Base-by-base conservation (phyloP, 768 basidiomycete genomes). In the Kwoniella dejecticola region DNA sequence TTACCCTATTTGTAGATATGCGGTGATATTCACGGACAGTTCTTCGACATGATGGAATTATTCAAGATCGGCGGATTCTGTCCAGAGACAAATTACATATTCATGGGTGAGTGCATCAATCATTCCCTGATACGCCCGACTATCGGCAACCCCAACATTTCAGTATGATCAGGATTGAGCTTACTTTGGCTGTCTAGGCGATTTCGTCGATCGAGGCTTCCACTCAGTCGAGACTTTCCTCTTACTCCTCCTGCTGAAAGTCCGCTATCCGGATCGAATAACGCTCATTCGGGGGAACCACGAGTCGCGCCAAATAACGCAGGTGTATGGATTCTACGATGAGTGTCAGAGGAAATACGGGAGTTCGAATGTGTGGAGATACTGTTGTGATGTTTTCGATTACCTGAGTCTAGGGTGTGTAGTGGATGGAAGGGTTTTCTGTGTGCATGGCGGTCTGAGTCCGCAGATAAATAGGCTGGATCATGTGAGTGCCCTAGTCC, bases 371-470 rank as follows among this genome's bases (percentile, higher is more conserved):
- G 95, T 98, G 57, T 97, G 95, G 94, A 81, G 95, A 66, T 96
- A 92, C 86, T 97, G 94, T 79, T 97, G 93, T 77, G 94, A 98
- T 74, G 93, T 98, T 8, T 99, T 99, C 70, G 95, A 98, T 78
- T 97, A 96, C 79, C 85, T 98, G 47, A 90, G 91, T 27, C 82
- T 98, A 40, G 92, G 89, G 12, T 95, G 95, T 17, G 87, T 98
- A 68, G 92, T 98, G n/a, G 95, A 98, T 77, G 95, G 93, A 6
- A 83, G 90, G 60, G 94, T 97, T 60, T 94, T 98, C 75, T 97
- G 95, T 79, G 93, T 98, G 48, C 95, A 98, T 80, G 95, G 95
- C 0, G 95, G 94, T 8, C 81, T 98, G 71, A 95, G 91, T 79
- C 94, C 95, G 10, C 89, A 88, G 79, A 81, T 96, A 56, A 85